Evolutionary conservation across 2,329 filamentous ascomycete species (phyloP), one percentile per base, ranked within the genome.

Genomic region (Fusarium acutatum): DNA sequence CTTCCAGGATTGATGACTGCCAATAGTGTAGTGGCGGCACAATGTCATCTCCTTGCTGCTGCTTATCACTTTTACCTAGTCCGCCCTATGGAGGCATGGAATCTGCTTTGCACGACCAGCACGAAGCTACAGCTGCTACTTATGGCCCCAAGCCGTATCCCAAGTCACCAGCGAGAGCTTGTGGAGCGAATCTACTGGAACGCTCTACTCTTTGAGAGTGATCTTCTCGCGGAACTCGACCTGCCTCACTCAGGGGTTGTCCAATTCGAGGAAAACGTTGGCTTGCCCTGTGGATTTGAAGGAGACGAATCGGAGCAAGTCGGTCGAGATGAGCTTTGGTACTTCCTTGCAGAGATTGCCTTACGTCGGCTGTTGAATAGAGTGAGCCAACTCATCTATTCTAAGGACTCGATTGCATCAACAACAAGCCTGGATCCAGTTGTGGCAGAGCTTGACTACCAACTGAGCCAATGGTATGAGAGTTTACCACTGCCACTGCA

Each of bases 111-210:
- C 77, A 94, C 91, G 65, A 93, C 93, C 7, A 94, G 93, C 81
- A 94, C 93, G 77, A 96, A 96, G 79, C 84, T 96, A 49, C 93
- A 96, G 79, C 86, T 96, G 28, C 86, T 96, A 37, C 87, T 96
- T 47, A 94, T 93, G 83, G 90, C 91, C 5, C 92, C 93, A 18
- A 91, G 89, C 70, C 88, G 92, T 60, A 88, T 96, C 2, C 92
- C 92, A 2, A 84, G 89, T 8, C 89, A 91, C 37, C 91, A 94
- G 79, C 88, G 90, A 76, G 93, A 95, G 79, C 82, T 96, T 35
- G 90, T 90, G 53, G 92, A 94, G 81, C 87, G 94, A 54, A 92
- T 96, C 20, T 96, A 94, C 83, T 96, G 94, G 94, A 96, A 96
- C 75, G 88, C 93, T 6, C 84, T 95, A 5, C 88, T 96, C 57